A percentile compares a stretch with the other conserved stretches of the same genome.
These are phyloP conservation scores for Kondoa malvinella DNA, from an alignment of 768 basidiomycete genomes.

Conservation along the genomic window DNA sequence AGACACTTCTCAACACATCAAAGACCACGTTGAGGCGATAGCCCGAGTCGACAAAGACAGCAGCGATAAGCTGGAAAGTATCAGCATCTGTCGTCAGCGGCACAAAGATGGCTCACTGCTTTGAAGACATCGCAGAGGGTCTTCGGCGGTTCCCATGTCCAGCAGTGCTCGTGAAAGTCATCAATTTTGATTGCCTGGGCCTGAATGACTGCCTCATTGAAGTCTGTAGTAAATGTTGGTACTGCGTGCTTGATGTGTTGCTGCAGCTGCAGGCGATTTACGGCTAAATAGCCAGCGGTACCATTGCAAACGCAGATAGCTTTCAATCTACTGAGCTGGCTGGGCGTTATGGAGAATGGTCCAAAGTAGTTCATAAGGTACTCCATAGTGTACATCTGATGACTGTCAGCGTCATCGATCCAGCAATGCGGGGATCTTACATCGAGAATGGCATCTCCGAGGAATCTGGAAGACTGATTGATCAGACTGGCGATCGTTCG, in stretches of 20 bases:
- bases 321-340: background rate
- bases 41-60: background rate
- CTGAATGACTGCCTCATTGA: background rate
- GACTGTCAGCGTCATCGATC: background rate
- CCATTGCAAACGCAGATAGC: background rate
- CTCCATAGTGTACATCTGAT: background rate
- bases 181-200: background rate
- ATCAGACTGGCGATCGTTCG: too few species aligned
- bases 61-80: too few species aligned
- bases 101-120: too few species aligned
- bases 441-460: background rate
- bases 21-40: background rate
- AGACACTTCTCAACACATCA: background rate
- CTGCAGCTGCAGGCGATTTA: background rate
- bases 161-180: background rate
- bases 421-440: background rate
- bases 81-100: too few species aligned
- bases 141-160: background rate
- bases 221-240: background rate
- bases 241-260: background rate
- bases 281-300: background rate
- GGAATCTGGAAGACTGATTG: background rate
- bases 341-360: background rate
- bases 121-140: background rate
- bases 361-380: background rate